phyloP scores from a whole-genome alignment of 768 basidiomycete genomes.

The Scleroderma bovista region DNA sequence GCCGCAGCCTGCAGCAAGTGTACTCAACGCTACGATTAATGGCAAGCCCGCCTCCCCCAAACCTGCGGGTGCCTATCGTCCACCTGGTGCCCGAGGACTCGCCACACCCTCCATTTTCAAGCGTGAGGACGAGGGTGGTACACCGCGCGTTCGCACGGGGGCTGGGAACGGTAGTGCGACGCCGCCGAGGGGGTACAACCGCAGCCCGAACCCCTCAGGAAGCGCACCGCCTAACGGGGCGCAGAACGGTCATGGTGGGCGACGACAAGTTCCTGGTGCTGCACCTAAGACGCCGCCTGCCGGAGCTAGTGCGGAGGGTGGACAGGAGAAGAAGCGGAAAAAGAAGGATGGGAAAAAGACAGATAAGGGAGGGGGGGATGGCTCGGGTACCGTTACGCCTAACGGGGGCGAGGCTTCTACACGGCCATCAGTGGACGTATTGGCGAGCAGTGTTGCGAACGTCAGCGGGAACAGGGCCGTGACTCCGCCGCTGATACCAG shows the following conservation, averaged over 20 bases:
- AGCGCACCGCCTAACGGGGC: background rate
- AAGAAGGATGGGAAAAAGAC: slow-evolving; percentile 55
- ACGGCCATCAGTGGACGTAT: slow-evolving; percentile 34
- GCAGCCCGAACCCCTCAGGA: slow-evolving; percentile 33
- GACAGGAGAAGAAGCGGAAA: slow-evolving; percentile 40
- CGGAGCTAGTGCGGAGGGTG: slow-evolving; percentile 25
- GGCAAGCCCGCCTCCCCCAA: slow-evolving; percentile 56
- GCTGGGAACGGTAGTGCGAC: slow-evolving; percentile 43
- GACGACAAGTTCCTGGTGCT: slow-evolving; percentile 72
- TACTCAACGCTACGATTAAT: slow-evolving; percentile 40
- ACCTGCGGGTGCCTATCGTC: slow-evolving; percentile 85
- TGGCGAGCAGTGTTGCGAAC: slow-evolving; percentile 14
- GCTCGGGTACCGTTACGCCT: slow-evolving; percentile 26
- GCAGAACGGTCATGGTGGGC: slow-evolving; percentile 30
- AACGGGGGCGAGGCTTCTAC: slow-evolving; percentile 15
- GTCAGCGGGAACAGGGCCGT: slow-evolving; percentile 11
- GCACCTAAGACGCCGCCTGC: slow-evolving; percentile 45
- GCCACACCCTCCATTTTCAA: slow-evolving; percentile 87
- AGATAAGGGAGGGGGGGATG: slow-evolving; percentile 25
- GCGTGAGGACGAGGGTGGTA: slow-evolving; percentile 85
- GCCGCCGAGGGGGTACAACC: slow-evolving; percentile 54
- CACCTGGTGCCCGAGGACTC: slow-evolving; percentile 87
- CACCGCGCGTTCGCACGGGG: slow-evolving; percentile 42
- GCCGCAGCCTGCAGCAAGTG: slow-evolving; percentile 59
- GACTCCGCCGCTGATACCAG: slow-evolving; percentile 48